phyloP scores from a whole-genome alignment of 2,329 filamentous ascomycete genomes.

The Colletotrichum cuscutae region DNA sequence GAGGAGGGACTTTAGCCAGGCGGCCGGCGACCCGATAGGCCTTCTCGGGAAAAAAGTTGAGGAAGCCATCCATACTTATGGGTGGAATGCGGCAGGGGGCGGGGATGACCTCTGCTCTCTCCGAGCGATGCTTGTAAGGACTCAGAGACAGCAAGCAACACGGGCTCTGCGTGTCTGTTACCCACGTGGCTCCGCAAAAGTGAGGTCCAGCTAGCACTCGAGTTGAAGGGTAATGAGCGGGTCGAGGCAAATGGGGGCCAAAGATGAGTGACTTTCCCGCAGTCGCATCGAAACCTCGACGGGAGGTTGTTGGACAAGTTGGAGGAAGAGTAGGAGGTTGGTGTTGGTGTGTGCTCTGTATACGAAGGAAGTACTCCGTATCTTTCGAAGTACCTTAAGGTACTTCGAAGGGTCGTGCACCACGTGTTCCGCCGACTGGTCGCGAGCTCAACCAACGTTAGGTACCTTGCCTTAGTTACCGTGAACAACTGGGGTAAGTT shows the following conservation, averaged over 20 bases:
- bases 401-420: constrained; percentile 11
- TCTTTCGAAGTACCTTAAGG: not conserved
- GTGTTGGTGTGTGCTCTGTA: not conserved
- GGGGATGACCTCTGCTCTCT: not conserved
- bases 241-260: not conserved
- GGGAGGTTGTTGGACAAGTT: constrained; percentile 2
- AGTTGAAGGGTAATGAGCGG: constrained; percentile 16
- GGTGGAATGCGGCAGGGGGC: not conserved
- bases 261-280: not conserved
- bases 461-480: no score
- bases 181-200: not conserved
- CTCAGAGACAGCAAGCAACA: not conserved
- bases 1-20: constrained; percentile 33
- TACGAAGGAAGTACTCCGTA: no score
- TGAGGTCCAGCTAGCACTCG: not conserved
- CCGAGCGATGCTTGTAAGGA: not conserved
- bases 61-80: constrained; percentile 35
- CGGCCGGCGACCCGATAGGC: constrained; percentile 20
- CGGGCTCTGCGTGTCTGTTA: not conserved
- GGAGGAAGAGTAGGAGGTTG: constrained; percentile 8
- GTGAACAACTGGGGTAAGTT: no score
- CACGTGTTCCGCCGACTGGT: constrained; percentile 35
- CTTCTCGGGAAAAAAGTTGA: constrained; percentile 19
- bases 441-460: constrained; percentile 12
- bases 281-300: constrained; percentile 9